These are phyloP conservation scores for Penicillium arizonense DNA, from an alignment of 495 filamentous ascomycete species.

Conservation along the genomic window DNA sequence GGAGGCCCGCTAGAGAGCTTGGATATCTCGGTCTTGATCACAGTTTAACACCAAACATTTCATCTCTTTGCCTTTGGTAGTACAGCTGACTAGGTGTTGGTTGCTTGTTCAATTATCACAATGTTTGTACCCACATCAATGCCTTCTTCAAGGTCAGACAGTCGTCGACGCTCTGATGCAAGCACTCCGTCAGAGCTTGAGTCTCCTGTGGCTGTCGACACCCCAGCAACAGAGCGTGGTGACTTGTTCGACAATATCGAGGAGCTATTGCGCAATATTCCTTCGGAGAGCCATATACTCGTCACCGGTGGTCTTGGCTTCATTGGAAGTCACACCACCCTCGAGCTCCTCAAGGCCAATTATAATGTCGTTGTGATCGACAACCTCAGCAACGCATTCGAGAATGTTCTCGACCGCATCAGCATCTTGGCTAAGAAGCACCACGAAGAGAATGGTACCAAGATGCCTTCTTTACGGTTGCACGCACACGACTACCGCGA, in stretches of 20 bases:
- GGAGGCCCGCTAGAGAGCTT: neutral
- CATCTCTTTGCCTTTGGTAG: neutral
- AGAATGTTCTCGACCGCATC: slow-evolving; percentile 53
- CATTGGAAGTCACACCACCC: slow-evolving; percentile 62
- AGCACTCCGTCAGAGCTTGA: slow-evolving; percentile 35
- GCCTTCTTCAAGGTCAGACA: slow-evolving; percentile 28
- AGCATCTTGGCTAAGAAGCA: slow-evolving; percentile 46
- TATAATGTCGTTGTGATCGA: slow-evolving; percentile 66
- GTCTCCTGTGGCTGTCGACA: slow-evolving; percentile 34
- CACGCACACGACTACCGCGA: slow-evolving; percentile 59
- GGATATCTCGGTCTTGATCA: slow-evolving; percentile 1
- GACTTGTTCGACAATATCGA: slow-evolving; percentile 41
- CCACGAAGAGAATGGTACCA: slow-evolving; percentile 41
- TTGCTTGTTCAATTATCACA: neutral
- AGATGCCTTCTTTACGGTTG: slow-evolving; percentile 53
- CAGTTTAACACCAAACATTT: slow-evolving; percentile 5
- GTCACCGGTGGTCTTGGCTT: slow-evolving; percentile 67
- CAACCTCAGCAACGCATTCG: slow-evolving; percentile 60
- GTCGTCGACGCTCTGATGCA: slow-evolving; percentile 31
- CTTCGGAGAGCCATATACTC: slow-evolving; percentile 45
- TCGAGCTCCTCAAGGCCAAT: slow-evolving; percentile 60
- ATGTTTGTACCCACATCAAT: slow-evolving; percentile 1
- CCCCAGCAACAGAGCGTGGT: slow-evolving; percentile 41
- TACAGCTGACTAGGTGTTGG: neutral
- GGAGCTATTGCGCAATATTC: slow-evolving; percentile 33